These are phyloP conservation scores for Kingdonia uniflora DNA, from an alignment of 164 flowering plant species.

Conservation along the genomic window DNA sequence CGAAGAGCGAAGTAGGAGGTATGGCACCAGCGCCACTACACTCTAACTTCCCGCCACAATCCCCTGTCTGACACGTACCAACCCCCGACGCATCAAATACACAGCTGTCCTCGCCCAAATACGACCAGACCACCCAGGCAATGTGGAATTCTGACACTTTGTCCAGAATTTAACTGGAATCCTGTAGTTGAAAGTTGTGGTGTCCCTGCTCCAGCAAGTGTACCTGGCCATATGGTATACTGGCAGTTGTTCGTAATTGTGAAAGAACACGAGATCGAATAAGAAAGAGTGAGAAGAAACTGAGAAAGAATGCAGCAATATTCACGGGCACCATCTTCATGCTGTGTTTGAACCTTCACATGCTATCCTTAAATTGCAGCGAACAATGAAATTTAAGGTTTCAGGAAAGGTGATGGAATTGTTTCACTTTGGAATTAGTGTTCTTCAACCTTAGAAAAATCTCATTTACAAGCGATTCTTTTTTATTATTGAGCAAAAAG, in stretches of 20 bases:
- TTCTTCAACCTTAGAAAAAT: conserved; percentile 21
- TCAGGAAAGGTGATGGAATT: conserved; percentile 6
- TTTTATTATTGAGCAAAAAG: conserved; percentile 1
- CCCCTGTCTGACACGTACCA: conserved; percentile 64
- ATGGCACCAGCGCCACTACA: conserved; percentile 58
- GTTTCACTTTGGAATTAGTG: conserved; percentile 36
- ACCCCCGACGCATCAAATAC: conserved; percentile 37
- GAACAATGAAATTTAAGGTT: conserved; percentile 1
- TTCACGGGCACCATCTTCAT: too few species aligned
- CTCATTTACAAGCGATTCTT: conserved; percentile 45
- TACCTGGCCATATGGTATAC: conserved; percentile 77
- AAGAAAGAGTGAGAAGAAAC: conserved; percentile 8
- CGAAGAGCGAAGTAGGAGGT: conserved; percentile 74
- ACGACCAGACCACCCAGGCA: conserved; percentile 76
- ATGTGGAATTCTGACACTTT: conserved; percentile 20
- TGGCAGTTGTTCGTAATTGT: conserved; percentile 64
- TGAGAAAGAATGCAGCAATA: conserved; percentile 1
- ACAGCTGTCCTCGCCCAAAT: conserved; percentile 83
- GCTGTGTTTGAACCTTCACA: too few species aligned
- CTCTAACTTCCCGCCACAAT: conserved; percentile 61
- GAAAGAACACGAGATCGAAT: conserved; percentile 29
- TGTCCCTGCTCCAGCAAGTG: conserved; percentile 55
- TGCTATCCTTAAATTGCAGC: neutral
- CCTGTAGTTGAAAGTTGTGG: conserved; percentile 54
- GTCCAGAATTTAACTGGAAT: conserved; percentile 44